Conservation (phyloP, 495 filamentous ascomycete species). For the Penicillium paxilli region DNA sequence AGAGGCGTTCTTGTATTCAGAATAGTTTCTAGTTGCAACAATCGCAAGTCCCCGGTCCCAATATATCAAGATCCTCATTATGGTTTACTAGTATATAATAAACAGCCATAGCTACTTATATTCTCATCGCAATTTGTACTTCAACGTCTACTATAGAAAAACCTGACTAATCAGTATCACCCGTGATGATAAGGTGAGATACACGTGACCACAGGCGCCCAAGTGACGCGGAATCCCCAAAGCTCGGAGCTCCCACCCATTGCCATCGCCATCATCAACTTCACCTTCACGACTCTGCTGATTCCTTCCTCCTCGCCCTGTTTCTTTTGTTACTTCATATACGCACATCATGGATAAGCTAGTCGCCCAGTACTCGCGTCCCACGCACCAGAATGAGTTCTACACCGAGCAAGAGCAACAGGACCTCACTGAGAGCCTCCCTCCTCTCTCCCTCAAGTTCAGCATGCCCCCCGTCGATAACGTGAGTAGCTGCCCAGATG, state of each 20-base stretch:
- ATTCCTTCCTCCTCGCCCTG: constrained; percentile 8
- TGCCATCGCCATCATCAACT: constrained; percentile 2
- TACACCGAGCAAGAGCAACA: constrained; percentile 73
- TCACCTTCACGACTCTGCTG: constrained; percentile 12
- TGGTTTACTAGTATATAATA: no score
- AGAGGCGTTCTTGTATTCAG: not conserved
- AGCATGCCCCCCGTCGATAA: constrained; percentile 90
- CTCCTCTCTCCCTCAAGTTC: constrained; percentile 84
- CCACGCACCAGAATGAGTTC: constrained; percentile 69
- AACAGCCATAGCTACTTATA: no score
- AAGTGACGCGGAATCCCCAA: constrained; percentile 46
- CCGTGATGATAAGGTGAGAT: not conserved
- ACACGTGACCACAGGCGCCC: constrained; percentile 46
- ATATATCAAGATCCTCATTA: not conserved
- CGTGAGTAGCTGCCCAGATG: constrained; percentile 49
- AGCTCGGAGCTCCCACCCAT: constrained; percentile 37
- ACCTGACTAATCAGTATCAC: no score
- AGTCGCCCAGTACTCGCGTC: constrained; percentile 82
- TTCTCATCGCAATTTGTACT: not conserved
- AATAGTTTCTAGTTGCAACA: not conserved
- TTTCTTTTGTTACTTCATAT: not conserved
- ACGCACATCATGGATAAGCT: constrained; percentile 79
- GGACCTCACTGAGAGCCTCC: constrained; percentile 64
- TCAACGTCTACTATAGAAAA: no score
- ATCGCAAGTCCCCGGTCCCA: not conserved